phyloP scores from a whole-genome alignment of 1,284 basidiomycete genomes.

The Tremellales sp. region DNA sequence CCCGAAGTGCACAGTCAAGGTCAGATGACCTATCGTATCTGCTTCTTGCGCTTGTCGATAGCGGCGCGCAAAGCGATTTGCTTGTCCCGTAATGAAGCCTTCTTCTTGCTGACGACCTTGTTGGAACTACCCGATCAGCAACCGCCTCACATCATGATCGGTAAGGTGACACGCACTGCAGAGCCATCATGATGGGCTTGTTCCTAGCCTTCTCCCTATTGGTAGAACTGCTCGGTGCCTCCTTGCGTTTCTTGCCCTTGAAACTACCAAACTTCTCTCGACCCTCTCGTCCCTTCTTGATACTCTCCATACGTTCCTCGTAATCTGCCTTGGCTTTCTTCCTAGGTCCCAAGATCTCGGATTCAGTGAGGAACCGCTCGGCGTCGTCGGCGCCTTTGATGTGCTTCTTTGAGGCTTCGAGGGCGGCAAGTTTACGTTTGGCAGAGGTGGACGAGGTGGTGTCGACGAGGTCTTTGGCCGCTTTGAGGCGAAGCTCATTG shows the following conservation, averaged over 20 bases:
- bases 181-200: conserved; percentile 90
- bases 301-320: conserved; percentile 86
- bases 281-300: conserved; percentile 89
- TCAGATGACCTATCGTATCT: too few relatives aligned
- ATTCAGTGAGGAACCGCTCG: conserved; percentile 76
- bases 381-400: conserved; percentile 49
- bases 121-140: conserved; percentile 34
- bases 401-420: conserved; percentile 66
- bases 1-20: too few relatives aligned
- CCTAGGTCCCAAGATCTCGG: conserved; percentile 85
- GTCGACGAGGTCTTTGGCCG: conserved; percentile 69
- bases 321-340: conserved; percentile 95
- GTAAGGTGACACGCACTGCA: conserved; percentile 54
- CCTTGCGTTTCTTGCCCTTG: conserved; percentile 85
- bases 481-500: conserved; percentile 81
- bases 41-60: conserved; percentile 48
- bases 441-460: conserved; percentile 63
- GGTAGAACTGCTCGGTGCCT: conserved; percentile 70
- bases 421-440: conserved; percentile 77
- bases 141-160: background rate
- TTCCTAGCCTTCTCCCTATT: conserved; percentile 85
- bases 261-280: conserved; percentile 88
- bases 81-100: conserved; percentile 78
- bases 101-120: conserved; percentile 67
- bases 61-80: conserved; percentile 49